phyloP scores from a whole-genome alignment of 768 basidiomycete genomes.

The Suillus variegatus region DNA sequence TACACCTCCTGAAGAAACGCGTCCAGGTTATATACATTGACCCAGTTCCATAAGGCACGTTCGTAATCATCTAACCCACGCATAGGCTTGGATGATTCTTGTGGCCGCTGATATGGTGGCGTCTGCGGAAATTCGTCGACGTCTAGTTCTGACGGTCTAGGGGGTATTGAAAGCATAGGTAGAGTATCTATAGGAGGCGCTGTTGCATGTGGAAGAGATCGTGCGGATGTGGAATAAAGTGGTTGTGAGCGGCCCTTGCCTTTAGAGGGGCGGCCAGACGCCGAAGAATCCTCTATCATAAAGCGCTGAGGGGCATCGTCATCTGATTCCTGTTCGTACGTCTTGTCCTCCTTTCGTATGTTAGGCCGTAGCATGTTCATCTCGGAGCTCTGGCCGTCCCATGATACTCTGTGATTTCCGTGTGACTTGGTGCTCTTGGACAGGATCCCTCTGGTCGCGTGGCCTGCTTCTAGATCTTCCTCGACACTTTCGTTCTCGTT shows the following conservation, averaged over 20 bases:
- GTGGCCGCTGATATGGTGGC: conserved; percentile 21
- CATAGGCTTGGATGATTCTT: conserved; percentile 45
- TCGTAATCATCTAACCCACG: conserved; percentile 83
- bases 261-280: conserved; percentile 29
- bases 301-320: conserved; percentile 87
- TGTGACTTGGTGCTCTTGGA: conserved; percentile 37
- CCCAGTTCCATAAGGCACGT: conserved; percentile 97
- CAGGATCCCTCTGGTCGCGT: conserved; percentile 30
- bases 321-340: conserved; percentile 66
- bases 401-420: conserved; percentile 56
- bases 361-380: conserved; percentile 67
- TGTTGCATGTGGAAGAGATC: conserved; percentile 40
- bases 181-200: conserved; percentile 37
- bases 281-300: conserved; percentile 71
- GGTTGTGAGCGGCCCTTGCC: conserved; percentile 48
- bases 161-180: conserved; percentile 51
- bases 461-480: conserved; percentile 67
- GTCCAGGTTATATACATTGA: conserved; percentile 97
- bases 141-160: conserved; percentile 66
- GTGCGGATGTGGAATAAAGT: conserved; percentile 49
- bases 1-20: conserved; percentile 95
- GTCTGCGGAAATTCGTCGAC: conserved; percentile 32
- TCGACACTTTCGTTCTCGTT: conserved; percentile 55
- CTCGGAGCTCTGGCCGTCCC: conserved; percentile 57
- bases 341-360: conserved; percentile 65